A percentile compares a stretch with the other conserved stretches of the same genome.
Conservation (phyloP, 208 protist genomes). For the Herpetomonas tarakana region DNA sequence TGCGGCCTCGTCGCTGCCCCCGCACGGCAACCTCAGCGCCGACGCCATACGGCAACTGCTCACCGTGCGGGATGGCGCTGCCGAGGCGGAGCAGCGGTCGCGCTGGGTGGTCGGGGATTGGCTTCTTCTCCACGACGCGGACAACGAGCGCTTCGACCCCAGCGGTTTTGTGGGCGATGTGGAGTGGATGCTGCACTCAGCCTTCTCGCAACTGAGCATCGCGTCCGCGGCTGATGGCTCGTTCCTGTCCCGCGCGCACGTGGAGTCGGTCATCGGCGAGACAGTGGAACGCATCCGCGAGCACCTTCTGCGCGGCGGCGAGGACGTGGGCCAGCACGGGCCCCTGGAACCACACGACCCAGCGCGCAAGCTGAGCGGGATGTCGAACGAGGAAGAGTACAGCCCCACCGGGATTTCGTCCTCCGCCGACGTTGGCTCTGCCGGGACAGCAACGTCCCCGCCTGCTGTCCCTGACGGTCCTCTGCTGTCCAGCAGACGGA, state of each 20-base stretch:
- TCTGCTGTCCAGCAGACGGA: not conserved
- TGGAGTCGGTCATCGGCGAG: slow-evolving; percentile 67
- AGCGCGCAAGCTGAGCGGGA: not conserved
- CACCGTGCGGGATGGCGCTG: slow-evolving; percentile 55
- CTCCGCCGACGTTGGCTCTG: not conserved
- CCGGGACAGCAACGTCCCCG: not conserved
- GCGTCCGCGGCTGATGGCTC: slow-evolving; percentile 30
- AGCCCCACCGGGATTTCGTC: not conserved
- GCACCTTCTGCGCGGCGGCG: slow-evolving; percentile 13
- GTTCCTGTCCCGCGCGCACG: slow-evolving; percentile 28
- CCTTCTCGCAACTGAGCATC: slow-evolving; percentile 77
- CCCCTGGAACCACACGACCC: no score
- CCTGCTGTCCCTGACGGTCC: no score
- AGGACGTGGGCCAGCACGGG: no score
- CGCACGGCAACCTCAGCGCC: slow-evolving; percentile 71
- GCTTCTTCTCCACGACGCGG: slow-evolving; percentile 40
- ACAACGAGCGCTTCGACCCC: slow-evolving; percentile 10
- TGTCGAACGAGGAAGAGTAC: not conserved
- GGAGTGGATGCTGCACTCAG: slow-evolving; percentile 77
- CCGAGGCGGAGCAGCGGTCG: slow-evolving; percentile 46
- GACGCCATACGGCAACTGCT: slow-evolving; percentile 67
- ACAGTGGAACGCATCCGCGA: slow-evolving; percentile 59
- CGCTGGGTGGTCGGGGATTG: slow-evolving; percentile 87
- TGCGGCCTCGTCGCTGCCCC: slow-evolving; percentile 36
- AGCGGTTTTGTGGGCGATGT: slow-evolving; percentile 47